Percentiles rank a stretch among this genome's conserved stretches.
These are phyloP conservation scores for Populus nigra DNA, from an alignment of 345 rosid genomes.

Conservation along the genomic window DNA sequence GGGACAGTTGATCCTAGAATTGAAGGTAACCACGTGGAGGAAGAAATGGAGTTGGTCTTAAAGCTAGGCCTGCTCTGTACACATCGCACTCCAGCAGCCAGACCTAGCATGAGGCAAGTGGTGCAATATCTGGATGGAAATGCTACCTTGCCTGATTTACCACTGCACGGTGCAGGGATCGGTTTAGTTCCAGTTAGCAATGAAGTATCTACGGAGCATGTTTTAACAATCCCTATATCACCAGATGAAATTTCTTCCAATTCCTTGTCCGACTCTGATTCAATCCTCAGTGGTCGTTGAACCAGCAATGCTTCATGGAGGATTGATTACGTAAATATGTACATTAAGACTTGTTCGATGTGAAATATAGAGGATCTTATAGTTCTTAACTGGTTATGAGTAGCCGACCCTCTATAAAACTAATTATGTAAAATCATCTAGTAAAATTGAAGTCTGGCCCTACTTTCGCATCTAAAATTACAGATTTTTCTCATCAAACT, in stretches of 20 bases:
- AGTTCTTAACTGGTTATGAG: too few species aligned
- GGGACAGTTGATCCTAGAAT: conserved; percentile 15
- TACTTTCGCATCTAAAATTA: too few species aligned
- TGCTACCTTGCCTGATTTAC: conserved; percentile 8
- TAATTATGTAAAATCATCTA: too few species aligned
- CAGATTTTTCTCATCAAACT: too few species aligned
- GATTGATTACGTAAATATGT: not conserved
- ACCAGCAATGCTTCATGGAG: not conserved
- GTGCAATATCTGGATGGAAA: conserved; percentile 13
- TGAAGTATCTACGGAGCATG: not conserved
- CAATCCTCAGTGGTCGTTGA: conserved; percentile 28
- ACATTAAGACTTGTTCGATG: too few species aligned
- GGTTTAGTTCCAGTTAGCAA: not conserved
- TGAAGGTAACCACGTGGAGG: conserved; percentile 3
- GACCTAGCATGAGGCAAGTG: conserved; percentile 27
- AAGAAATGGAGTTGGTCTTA: conserved; percentile 22
- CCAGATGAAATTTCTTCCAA: conserved; percentile 1
- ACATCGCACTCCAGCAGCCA: not conserved
- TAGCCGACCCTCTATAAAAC: too few species aligned
- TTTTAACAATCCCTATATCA: conserved; percentile 2
- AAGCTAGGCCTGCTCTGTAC: conserved; percentile 17
- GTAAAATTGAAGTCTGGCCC: too few species aligned
- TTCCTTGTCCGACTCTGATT: conserved; percentile 24
- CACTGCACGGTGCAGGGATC: not conserved
- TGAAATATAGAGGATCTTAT: not conserved